phyloP scores from a whole-genome alignment of 2,329 filamentous ascomycete species.

The Sphaerostilbella broomeana region DNA sequence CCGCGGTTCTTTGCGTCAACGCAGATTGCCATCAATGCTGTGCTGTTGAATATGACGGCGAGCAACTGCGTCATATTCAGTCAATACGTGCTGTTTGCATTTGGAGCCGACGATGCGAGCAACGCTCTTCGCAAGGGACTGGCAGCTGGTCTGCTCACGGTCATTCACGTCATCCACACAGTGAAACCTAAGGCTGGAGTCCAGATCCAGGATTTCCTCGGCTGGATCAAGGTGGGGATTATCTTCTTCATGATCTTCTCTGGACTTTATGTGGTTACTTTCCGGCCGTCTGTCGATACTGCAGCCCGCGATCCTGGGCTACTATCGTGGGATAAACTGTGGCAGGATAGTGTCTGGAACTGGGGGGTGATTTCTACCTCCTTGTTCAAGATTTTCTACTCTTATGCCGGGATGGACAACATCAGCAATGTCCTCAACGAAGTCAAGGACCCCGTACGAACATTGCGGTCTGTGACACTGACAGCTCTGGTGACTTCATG shows the following conservation, averaged over 20 bases:
- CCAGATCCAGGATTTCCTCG: conserved; percentile 52
- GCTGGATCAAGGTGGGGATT: conserved; percentile 57
- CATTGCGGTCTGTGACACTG: conserved; percentile 55
- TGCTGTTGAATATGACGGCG: conserved; percentile 60
- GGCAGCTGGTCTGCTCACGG: conserved; percentile 49
- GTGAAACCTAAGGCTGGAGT: conserved; percentile 52
- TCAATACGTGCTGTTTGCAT: conserved; percentile 56
- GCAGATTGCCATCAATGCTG: conserved; percentile 55
- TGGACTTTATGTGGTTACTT: conserved; percentile 51
- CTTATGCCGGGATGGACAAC: conserved; percentile 60
- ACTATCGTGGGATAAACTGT: conserved; percentile 46
- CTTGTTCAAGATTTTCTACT: conserved; percentile 63
- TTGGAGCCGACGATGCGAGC: conserved; percentile 43
- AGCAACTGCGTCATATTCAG: conserved; percentile 66
- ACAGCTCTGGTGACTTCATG: conserved; percentile 56
- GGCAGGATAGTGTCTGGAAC: conserved; percentile 61
- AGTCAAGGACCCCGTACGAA: conserved; percentile 60
- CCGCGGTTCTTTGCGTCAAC: conserved; percentile 60
- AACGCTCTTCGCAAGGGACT: conserved; percentile 49
- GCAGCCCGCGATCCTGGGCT: conserved; percentile 10
- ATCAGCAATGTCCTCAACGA: conserved; percentile 67
- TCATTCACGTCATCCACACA: conserved; percentile 53
- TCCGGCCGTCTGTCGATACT: conserved; percentile 24
- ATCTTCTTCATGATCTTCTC: conserved; percentile 56
- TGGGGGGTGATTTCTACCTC: conserved; percentile 62